Base-by-base conservation (phyloP, 495 filamentous ascomycete genomes). In the Niebla homalea region DNA sequence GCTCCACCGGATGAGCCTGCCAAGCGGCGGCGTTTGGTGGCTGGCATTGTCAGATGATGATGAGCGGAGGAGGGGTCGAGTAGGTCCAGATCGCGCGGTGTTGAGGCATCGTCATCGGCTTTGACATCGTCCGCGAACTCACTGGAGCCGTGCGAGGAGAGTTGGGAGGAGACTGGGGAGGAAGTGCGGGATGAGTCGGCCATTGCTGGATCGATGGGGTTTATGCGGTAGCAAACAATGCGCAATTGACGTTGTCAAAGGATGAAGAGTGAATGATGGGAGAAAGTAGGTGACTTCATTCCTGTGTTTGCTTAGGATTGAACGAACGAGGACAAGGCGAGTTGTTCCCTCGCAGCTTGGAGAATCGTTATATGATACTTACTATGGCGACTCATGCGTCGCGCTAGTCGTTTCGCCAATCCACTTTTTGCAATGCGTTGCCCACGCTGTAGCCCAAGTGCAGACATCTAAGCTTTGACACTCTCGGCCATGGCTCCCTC, bases 21-120 rank as follows among this genome's bases (percentile, higher is more conserved):
- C 16, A 69, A 71, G 42, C 72, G 70, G 36, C 71, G 71, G 15
- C 73, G 70, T 51, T 77, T 77, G 15, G 71, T 69, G 12, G 73
- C 71, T 25, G 71, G 73, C 64, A 76, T 64, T 32, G 8, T 32
- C 18, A 60, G 65, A 58, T 57, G 64, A 32, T 32, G 29, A 12
- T 32, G 29, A 12, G 29, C 29, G 52, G 56, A 57, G 60, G 52
- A 64, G 55, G 49, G 64, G 15, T 50, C 55, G 20, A 56, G 56
- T 39, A 59, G 68, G 25, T 64, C 65, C 4, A 53, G 39, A 23
- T 29, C 38, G 26, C 56, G 49, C 5, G 50, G 15, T 22, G 41
- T 56, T 7, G 46, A 49, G 47, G 55, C 58, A 12, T 49, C 52
- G 29, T 60, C 59, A 15, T 62, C 58, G 36, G 44, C 44, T 60